Evolutionary conservation across 805 yeast species (phyloP), one percentile per base, ranked within the genome.

Genomic region (Myxozyma neotropica): DNA sequence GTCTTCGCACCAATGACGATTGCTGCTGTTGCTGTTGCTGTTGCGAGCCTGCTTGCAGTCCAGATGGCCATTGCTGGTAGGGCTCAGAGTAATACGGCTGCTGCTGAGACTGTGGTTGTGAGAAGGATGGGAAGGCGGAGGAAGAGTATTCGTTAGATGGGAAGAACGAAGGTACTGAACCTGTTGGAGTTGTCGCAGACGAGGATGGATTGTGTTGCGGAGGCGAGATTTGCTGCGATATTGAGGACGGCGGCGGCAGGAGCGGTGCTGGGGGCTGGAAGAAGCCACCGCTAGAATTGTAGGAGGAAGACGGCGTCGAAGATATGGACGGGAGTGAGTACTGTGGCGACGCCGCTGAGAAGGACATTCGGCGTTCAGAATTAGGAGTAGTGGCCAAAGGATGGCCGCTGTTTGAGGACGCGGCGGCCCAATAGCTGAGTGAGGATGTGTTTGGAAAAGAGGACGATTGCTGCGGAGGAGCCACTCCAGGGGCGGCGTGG

Each of bases 321-420:
- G 64, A 44, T 24, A 61, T 24, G 24, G 63, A 61, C 24, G 65
- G 63, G 21, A 61, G 57, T 21, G 63, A 53, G 53, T 61, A 59
- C 46, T 57, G 64, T 15, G 64, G 50, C 53, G 64, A 57, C 19
- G 53, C 33, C 51, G 45, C 45, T 10, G 55, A 52, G 42, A 29
- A 52, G 33, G 55, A 52, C 46, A 40, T 33, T 12, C 48, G 13
- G 17, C 42, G 47, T 31, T 39, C 44, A 3, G 58, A 54, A 47
- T 31, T 47, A 7, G 63, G 50, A 10, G 63, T 42, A 33, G 62
- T 19, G n/a, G 55, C 57, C 19, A 48, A 38, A 15, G 53, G 24
- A 15, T 35, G 35, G n/a, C 27, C 49, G 23, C 52, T 17, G 23
- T 46, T 27, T n/a, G 57, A 47, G 27, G 64, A 58, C 24, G 65